These are phyloP conservation scores for Vairimorpha ceranae DNA, from an alignment of 371 early-diverging fungal species.

Conservation along the genomic window DNA sequence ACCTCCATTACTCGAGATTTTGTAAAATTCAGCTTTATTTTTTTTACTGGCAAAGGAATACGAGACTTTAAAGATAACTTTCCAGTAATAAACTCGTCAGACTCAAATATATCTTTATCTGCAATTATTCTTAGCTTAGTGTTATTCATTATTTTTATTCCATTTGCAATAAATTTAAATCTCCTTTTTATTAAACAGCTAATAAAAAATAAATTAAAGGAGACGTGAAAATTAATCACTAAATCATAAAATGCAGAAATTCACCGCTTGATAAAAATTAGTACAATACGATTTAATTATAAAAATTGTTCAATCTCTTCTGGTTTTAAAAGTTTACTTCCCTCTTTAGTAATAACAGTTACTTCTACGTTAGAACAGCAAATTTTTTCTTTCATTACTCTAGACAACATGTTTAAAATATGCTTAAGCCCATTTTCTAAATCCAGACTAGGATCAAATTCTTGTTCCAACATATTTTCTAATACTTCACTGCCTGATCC, in stretches of 20 bases:
- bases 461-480: slow-evolving; percentile 85
- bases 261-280: slow-evolving; percentile 5
- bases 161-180: neutral
- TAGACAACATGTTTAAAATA: slow-evolving; percentile 86
- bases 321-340: slow-evolving; percentile 37
- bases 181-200: neutral
- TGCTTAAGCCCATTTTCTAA: slow-evolving; percentile 76
- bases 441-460: slow-evolving; percentile 69
- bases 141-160: neutral
- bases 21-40: slow-evolving; percentile 15
- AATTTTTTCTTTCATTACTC: slow-evolving; percentile 98
- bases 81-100: slow-evolving; percentile 16
- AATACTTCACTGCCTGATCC: slow-evolving; percentile 95
- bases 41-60: slow-evolving; percentile 11
- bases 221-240: neutral
- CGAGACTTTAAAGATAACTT: slow-evolving; percentile 10
- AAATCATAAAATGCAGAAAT: slow-evolving; percentile 7
- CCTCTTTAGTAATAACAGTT: slow-evolving; percentile 67
- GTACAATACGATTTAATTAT: neutral
- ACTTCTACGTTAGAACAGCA: slow-evolving; percentile 84
- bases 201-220: neutral
- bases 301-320: slow-evolving; percentile 50
- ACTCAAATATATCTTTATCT: slow-evolving; percentile 22
- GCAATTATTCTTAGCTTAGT: slow-evolving; percentile 3
- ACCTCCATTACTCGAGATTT: slow-evolving; percentile 1